Percentiles rank a stretch among this genome's conserved stretches.
These are phyloP conservation scores for Barnettozyma pratensis DNA, from an alignment of 805 yeast genomes.

Conservation along the genomic window DNA sequence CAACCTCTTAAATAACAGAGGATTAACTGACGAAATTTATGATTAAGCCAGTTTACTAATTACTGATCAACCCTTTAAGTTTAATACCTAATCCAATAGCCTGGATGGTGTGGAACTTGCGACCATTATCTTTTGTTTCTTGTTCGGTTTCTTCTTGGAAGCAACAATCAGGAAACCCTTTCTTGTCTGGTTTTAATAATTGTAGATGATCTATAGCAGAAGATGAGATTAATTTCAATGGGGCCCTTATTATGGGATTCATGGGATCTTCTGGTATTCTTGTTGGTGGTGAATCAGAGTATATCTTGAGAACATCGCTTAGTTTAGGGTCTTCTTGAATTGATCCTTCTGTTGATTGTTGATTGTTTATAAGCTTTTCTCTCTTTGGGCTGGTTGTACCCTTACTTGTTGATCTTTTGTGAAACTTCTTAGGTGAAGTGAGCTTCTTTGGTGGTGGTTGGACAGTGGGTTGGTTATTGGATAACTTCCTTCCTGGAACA, in stretches of 20 bases:
- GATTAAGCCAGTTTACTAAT: not conserved
- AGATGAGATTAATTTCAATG: not conserved
- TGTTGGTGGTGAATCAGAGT: not conserved
- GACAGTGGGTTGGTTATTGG: not conserved
- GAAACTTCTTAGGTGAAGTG: not conserved
- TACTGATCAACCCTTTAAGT: constrained; percentile 6
- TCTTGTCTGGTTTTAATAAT: too few species aligned
- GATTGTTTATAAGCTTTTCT: not conserved
- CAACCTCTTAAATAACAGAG: too few species aligned
- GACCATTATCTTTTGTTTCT: not conserved
- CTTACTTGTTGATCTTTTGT: not conserved
- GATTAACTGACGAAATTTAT: too few species aligned
- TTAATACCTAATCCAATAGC: constrained; percentile 10
- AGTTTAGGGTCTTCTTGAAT: not conserved
- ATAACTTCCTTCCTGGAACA: not conserved
- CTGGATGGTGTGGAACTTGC: constrained; percentile 4
- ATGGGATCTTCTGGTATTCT: not conserved
- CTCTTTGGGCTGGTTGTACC: not conserved
- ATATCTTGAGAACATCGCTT: not conserved
- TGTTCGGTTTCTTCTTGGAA: not conserved
- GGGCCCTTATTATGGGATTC: not conserved
- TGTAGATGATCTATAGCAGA: not conserved
- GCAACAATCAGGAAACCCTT: constrained; percentile 6
- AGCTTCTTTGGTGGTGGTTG: not conserved
- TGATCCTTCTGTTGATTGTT: not conserved